Percentiles rank a stretch among this genome's conserved stretches.
phyloP scores from a whole-genome alignment of 306 rosid genomes.

The Lupinus albus region DNA sequence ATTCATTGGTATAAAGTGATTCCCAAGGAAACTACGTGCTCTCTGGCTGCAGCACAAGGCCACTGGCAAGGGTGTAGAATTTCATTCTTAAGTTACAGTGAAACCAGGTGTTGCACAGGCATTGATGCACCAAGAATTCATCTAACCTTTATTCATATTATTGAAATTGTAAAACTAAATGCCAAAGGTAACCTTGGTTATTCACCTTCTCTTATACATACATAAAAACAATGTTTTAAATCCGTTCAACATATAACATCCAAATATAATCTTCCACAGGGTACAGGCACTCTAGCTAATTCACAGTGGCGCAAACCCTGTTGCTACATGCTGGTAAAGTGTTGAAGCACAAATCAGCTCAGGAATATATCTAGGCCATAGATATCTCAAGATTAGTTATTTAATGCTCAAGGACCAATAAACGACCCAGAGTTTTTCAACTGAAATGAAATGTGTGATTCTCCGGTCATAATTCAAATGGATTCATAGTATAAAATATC shows the following conservation, averaged over 20 bases:
- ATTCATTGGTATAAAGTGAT: neutral
- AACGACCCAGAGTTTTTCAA: neutral
- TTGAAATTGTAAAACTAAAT: neutral
- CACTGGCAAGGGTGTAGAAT: constrained; percentile 19
- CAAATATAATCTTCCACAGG: constrained; percentile 3
- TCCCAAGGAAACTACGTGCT: neutral
- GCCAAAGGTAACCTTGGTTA: constrained; percentile 14
- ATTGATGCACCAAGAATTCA: constrained; percentile 16
- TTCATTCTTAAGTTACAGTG: neutral
- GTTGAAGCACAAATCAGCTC: constrained; percentile 26
- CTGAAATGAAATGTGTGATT: constrained; percentile 13
- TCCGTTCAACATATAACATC: neutral
- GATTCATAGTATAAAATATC: constrained; percentile 23
- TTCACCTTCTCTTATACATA: neutral
- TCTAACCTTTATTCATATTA: constrained; percentile 13
- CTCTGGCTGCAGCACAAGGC: neutral
- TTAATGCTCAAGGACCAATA: constrained; percentile 14
- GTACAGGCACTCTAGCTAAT: constrained; percentile 7
- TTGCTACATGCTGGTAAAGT: constrained; percentile 1
- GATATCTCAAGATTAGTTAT: constrained; percentile 18
- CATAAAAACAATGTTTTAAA: constrained; percentile 15
- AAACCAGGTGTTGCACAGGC: neutral
- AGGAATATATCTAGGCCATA: constrained; percentile 30
- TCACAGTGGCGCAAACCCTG: neutral
- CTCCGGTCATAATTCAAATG: constrained; percentile 7